Base-by-base conservation (phyloP, 164 flowering plant genomes). In the Malania oleifera region DNA sequence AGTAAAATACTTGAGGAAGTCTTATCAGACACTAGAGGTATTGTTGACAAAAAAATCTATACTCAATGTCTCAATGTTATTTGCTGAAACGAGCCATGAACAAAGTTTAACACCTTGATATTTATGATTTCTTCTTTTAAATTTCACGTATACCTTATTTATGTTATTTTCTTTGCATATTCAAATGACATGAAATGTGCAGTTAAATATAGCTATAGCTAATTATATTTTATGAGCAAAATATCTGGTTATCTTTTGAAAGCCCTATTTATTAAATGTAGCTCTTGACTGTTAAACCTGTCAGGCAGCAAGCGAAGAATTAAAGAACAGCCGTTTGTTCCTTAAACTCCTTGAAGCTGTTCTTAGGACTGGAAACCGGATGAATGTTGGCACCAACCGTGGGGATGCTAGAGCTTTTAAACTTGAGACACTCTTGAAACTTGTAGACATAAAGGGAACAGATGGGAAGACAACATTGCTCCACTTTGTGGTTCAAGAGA, bases 401-500 rank as follows among this genome's bases (percentile, higher is more conserved):
- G 99, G 99, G 31, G 96, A 82, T 73, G 99, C 97, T 44, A 85
- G 51, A 72, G 87, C 99, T 43, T 93, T 93, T 70, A 93, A 93
- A 73, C 89, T 93, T 20, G 99, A 93, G 22, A 82, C 96, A 20
- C 86, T 93, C 51, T 69, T 90, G 29, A 93, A 93, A 74, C 78
- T 93, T 17, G 92, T 76, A 13, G 99, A 93, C 65, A 73, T 93
- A 63, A 90, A 93, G 67, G 99, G 96, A 47, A 84, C 86, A 10
- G 99, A 93, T 72, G 99, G 99, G 38, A 88, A 90, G 65, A 93
- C 99, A 22, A 93, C 99, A 41, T 68, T 93, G 61, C 97, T 93
- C 6, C 99, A 93, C 66, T 93, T 93, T 73, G 99, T 93, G 43
- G 99, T 93, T 25, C 99, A 93, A 77, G 97, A 93, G 77, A 90